Evolutionary conservation across 2,329 filamentous ascomycete genomes (phyloP).

Genomic region (Corinectria fuckeliana): DNA sequence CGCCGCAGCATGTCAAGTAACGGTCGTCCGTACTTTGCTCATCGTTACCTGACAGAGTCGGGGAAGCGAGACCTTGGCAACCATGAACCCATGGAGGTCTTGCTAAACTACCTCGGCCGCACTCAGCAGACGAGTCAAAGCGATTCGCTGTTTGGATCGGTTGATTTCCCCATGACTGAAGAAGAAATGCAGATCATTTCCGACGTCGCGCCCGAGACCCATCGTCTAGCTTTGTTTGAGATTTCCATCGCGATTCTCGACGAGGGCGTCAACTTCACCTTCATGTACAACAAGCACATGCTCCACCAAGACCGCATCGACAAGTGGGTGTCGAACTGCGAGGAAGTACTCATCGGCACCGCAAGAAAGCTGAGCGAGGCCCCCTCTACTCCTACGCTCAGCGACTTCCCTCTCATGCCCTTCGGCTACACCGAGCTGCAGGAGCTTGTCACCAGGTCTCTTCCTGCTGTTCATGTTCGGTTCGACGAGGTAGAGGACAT

Average conservation of each 20-base stretch:
- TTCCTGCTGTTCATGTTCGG: constrained; percentile 26
- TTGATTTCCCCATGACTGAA: constrained; percentile 3
- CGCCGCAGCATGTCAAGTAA: constrained; percentile 20
- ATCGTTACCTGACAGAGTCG: constrained; percentile 6
- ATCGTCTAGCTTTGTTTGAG: constrained; percentile 30
- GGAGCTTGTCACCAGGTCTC: constrained; percentile 26
- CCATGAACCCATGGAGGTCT: constrained; percentile 19
- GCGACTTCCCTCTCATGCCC: constrained; percentile 43
- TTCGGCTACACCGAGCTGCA: constrained; percentile 39
- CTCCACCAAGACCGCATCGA: constrained; percentile 19
- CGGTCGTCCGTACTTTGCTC: constrained; percentile 24
- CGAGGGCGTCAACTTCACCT: background rate
- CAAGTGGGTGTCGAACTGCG: constrained; percentile 21
- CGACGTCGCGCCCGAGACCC: constrained; percentile 17
- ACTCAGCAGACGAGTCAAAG: constrained; percentile 6
- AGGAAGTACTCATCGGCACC: constrained; percentile 9
- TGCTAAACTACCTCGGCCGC: constrained; percentile 22
- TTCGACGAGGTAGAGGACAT: constrained; percentile 41
- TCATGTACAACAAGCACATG: constrained; percentile 27
- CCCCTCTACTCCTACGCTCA: constrained; percentile 36
- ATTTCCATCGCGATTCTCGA: constrained; percentile 19
- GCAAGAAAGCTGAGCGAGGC: constrained; percentile 17
- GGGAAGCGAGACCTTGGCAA: background rate
- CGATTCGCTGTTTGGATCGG: background rate
- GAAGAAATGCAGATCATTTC: constrained; percentile 3